Percentiles rank a stretch among this genome's conserved stretches.
phyloP scores from a whole-genome alignment of 352 stramenopile genomes.

The Peronospora farinosa region DNA sequence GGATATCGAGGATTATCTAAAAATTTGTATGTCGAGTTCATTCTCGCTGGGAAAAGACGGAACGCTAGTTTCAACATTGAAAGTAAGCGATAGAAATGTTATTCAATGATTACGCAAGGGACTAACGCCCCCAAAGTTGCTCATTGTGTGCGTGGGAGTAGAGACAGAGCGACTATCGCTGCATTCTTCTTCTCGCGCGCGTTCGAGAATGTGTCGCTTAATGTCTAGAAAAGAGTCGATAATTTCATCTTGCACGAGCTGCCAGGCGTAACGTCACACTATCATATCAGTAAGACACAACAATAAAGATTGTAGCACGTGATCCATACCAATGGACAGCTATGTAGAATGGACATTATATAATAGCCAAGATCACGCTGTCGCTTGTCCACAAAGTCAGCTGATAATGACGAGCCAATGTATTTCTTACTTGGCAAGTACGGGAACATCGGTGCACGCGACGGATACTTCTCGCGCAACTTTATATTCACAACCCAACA shows the following conservation, averaged over 20 bases:
- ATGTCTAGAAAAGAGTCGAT: constrained; percentile 86
- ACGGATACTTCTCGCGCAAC: constrained; percentile 83
- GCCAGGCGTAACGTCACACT: background rate
- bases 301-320: background rate
- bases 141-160: constrained; percentile 19
- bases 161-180: constrained; percentile 22
- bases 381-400: constrained; percentile 83
- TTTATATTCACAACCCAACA: constrained; percentile 20
- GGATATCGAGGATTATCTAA: constrained; percentile 12
- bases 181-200: constrained; percentile 48
- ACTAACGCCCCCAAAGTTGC: constrained; percentile 17
- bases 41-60: constrained; percentile 9
- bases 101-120: constrained; percentile 13
- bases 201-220: constrained; percentile 76
- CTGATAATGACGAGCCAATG: constrained; percentile 77
- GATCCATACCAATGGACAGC: constrained; percentile 50
- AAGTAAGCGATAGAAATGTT: background rate
- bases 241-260: constrained; percentile 83
- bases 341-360: constrained; percentile 80
- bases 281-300: background rate
- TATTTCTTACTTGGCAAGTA: constrained; percentile 84
- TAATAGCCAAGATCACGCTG: constrained; percentile 84
- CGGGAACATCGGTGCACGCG: constrained; percentile 60
- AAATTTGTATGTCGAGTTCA: constrained; percentile 9
- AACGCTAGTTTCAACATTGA: constrained; percentile 16